These are phyloP conservation scores for Fusarium hostae DNA, from an alignment of 2,329 filamentous ascomycete species.

Conservation along the genomic window DNA sequence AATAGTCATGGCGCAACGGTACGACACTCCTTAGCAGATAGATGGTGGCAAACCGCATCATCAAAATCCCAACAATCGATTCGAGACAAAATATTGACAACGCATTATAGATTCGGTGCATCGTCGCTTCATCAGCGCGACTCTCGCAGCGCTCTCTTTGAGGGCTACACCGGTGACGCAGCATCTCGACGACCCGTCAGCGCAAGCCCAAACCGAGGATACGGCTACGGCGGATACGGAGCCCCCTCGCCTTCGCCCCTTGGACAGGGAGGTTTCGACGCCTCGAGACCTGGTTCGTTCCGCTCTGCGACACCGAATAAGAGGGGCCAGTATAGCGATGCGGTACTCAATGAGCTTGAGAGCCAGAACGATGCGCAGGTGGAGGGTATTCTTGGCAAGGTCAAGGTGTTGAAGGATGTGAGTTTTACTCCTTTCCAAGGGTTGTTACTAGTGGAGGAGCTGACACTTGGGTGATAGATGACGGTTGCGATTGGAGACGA, in stretches of 20 bases:
- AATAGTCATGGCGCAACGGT: conserved; percentile 52
- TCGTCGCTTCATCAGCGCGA: conserved; percentile 79
- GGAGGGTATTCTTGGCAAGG: conserved; percentile 90
- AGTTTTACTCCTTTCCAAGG: conserved; percentile 50
- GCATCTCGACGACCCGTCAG: conserved; percentile 55
- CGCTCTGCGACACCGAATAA: conserved; percentile 77
- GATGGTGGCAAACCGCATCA: conserved; percentile 18
- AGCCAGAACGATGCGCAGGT: conserved; percentile 94
- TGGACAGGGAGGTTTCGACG: conserved; percentile 26
- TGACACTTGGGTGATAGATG: conserved; percentile 65
- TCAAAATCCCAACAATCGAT: conserved; percentile 6
- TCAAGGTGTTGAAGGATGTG: conserved; percentile 89
- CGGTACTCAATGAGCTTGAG: conserved; percentile 91
- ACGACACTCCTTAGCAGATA: conserved; percentile 19
- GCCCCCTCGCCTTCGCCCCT: conserved; percentile 36
- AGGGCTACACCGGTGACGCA: conserved; percentile 70
- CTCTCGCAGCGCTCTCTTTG: conserved; percentile 78
- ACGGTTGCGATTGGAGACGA: conserved; percentile 94
- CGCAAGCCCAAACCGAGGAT: conserved; percentile 59
- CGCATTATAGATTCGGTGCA: conserved; percentile 67
- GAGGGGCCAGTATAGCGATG: conserved; percentile 91
- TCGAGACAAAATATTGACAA: conserved; percentile 15
- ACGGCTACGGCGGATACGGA: conserved; percentile 59
- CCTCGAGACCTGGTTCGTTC: conserved; percentile 50
- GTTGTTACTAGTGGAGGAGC: background rate